A percentile compares a stretch with the other conserved stretches of the same genome.
Evolutionary conservation across 2,329 filamentous ascomycete genomes (phyloP).

Genomic region (Nannizziopsis arthrosporioides): DNA sequence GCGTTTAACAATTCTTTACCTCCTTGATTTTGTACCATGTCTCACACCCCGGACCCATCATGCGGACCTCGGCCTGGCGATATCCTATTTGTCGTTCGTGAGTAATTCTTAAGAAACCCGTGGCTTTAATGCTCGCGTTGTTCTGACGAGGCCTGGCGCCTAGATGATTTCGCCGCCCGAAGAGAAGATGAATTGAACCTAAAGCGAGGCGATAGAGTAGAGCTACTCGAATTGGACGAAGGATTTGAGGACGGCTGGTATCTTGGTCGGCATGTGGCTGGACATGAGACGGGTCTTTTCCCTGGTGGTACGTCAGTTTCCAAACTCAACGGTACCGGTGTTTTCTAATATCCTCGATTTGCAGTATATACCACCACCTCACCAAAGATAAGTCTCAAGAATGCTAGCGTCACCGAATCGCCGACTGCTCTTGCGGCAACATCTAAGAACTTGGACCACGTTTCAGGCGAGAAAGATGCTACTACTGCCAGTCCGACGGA

Average conservation of each 20-base stretch:
- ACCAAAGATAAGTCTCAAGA: slow-evolving; percentile 15
- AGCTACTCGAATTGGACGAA: slow-evolving; percentile 53
- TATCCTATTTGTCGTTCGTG: slow-evolving; percentile 36
- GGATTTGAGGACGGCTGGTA: slow-evolving; percentile 58
- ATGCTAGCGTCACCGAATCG: slow-evolving; percentile 9
- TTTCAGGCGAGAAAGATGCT: slow-evolving; percentile 12
- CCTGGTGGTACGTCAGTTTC: slow-evolving; percentile 32
- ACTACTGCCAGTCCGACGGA: slow-evolving; percentile 23
- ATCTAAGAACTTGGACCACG: not conserved
- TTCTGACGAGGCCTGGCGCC: slow-evolving; percentile 11
- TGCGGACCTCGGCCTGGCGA: slow-evolving; percentile 32
- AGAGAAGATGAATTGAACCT: slow-evolving; percentile 88
- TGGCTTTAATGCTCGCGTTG: slow-evolving; percentile 3
- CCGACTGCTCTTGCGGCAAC: not conserved
- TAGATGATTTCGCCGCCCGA: slow-evolving; percentile 84
- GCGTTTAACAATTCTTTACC: not conserved
- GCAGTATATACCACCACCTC: slow-evolving; percentile 22
- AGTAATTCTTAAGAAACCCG: slow-evolving; percentile 19
- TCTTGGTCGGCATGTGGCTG: slow-evolving; percentile 39
- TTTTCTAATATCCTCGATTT: slow-evolving; percentile 21
- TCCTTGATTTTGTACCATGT: slow-evolving; percentile 19
- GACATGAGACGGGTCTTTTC: slow-evolving; percentile 37
- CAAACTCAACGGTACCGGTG: not conserved
- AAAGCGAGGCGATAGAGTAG: slow-evolving; percentile 57
- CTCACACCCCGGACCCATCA: slow-evolving; percentile 24